Evolutionary conservation across 495 filamentous ascomycete species (phyloP).

Genomic region (Sphaerosporella brunnea): DNA sequence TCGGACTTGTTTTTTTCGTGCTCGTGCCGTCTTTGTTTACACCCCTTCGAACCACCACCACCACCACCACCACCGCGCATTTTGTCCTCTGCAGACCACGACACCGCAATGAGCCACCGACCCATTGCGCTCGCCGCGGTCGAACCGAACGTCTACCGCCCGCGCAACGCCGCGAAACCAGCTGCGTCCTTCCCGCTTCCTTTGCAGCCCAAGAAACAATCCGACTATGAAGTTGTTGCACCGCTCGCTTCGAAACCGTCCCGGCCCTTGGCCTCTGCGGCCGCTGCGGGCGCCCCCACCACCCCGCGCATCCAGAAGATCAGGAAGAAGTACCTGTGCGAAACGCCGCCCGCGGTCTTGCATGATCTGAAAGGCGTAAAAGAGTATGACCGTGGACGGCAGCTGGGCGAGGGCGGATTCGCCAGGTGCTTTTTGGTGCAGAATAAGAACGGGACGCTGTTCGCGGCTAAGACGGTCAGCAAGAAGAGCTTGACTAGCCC

Average conservation of each 20-base stretch:
- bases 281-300: constrained; percentile 35
- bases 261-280: constrained; percentile 3
- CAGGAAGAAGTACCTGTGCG: constrained; percentile 57
- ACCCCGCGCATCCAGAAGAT: constrained; percentile 20
- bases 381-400: constrained; percentile 69
- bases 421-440: constrained; percentile 61
- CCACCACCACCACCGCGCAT: no score
- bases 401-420: constrained; percentile 86
- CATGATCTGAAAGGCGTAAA: constrained; percentile 40
- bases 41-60: no score
- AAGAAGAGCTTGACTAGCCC: constrained; percentile 61
- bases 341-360: constrained; percentile 58
- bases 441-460: constrained; percentile 44
- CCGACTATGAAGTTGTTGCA: constrained; percentile 25
- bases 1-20: no score
- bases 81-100: no score
- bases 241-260: constrained; percentile 14
- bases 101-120: no score
- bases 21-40: no score
- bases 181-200: constrained; percentile 15
- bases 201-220: constrained; percentile 23
- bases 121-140: constrained; percentile 11
- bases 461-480: constrained; percentile 25
- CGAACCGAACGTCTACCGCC: constrained; percentile 16
- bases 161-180: neutral